Base-by-base conservation (phyloP, 805 yeast species). In the Saccharomycopsis fermentans region DNA sequence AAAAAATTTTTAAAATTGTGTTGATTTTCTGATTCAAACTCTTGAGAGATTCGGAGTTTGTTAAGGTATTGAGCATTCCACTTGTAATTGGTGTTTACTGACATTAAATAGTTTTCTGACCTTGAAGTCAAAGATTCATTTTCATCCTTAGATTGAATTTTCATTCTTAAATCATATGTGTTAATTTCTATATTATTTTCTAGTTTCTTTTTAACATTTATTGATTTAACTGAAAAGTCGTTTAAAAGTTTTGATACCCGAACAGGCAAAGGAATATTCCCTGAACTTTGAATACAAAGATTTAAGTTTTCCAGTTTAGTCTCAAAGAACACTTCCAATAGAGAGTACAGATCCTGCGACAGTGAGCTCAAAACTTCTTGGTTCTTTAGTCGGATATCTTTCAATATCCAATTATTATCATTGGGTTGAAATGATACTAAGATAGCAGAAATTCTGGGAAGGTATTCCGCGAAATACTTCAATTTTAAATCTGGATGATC, bases 1-100 rank as follows among this genome's bases (percentile, higher is more conserved):
- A 74, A 77, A 9, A 59, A 6, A 1, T n/a, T 47, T 48, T 69
- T 66, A 32, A 59, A 63, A 8, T 55, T 34, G n/a, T 43, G 50
- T 6, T 6, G 29, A 21, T 17, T 6, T 3, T 24, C 14, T 3
- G 4, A 21, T 43, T 16, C 17, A 21, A 11, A 27, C 6, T 21
- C 14, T 1, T 19, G 50, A 43, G 12, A 21, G 2, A 16, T 43
- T 43, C 50, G 24, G 8, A 60, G 19, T 32, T 59, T 63, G 19
- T 68, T 62, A 21, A 79, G 65, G 57, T 77, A 79, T 35, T 65
- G 68, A 24, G 78, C 72, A 2, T 78, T 73, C 83, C 83, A 79
- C 57, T 70, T 69, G 58, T 69, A 66, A 27, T 57, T 55, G 4
- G 63, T 11, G 19, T 62, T 56, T 36, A 66, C 48, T 1, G 21